phyloP scores from a whole-genome alignment of 1,284 basidiomycete genomes.

The Cryptococcus sp. region DNA sequence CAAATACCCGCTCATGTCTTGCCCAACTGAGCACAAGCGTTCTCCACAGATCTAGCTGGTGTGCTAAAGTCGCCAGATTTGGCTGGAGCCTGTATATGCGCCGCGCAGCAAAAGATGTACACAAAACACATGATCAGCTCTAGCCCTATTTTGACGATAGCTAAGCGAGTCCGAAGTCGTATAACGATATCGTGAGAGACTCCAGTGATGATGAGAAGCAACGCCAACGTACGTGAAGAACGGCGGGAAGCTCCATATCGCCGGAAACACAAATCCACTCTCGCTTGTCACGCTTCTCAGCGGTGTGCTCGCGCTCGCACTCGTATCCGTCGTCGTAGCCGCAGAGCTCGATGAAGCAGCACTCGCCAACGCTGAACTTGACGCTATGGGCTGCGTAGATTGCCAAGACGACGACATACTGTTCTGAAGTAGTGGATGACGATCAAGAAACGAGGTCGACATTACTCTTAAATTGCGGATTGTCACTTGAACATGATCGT shows the following conservation, averaged over 20 bases:
- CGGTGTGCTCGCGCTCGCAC: slow-evolving; percentile 20
- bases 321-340: neutral
- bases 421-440: too few species aligned
- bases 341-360: neutral
- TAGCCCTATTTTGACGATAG: neutral
- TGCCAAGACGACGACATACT: too few species aligned
- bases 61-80: slow-evolving; percentile 54
- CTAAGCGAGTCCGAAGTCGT: too few species aligned
- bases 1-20: slow-evolving; percentile 51
- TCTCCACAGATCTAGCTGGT: slow-evolving; percentile 57
- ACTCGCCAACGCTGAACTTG: neutral
- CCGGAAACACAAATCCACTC: slow-evolving; percentile 53
- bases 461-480: neutral
- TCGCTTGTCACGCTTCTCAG: slow-evolving; percentile 28
- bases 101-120: neutral
- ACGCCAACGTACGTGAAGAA: slow-evolving; percentile 56
- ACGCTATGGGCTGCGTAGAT: neutral
- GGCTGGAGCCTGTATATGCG: slow-evolving; percentile 52
- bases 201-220: neutral
- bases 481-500: too few species aligned
- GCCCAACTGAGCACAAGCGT: slow-evolving; percentile 54
- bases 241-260: slow-evolving; percentile 59
- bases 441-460: neutral
- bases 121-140: neutral
- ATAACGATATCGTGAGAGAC: too few species aligned